Evolutionary conservation across 148 eudicot species (phyloP).

Genomic region (Dysphania ambrosioides): DNA sequence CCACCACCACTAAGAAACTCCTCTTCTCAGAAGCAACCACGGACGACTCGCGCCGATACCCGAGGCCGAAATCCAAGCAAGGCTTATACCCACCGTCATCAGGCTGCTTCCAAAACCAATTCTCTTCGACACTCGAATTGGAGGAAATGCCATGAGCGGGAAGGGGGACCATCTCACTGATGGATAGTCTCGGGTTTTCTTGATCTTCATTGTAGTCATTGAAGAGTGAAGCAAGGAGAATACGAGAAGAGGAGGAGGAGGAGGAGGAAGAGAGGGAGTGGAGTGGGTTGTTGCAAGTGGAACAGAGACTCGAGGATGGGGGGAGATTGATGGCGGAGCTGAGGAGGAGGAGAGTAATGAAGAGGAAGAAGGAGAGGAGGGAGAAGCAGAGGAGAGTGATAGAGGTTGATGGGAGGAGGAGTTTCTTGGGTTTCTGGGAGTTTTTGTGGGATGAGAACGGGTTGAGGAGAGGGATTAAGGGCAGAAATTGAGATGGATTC

Average conservation of each 20-base stretch:
- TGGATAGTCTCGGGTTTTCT: constrained; percentile 25
- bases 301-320: constrained; percentile 9
- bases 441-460: constrained; percentile 46
- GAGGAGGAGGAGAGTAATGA: constrained; percentile 29
- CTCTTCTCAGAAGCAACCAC: constrained; percentile 41
- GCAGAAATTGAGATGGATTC: constrained; percentile 24
- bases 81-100: constrained; percentile 51
- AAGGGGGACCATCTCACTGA: constrained; percentile 52
- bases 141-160: constrained; percentile 38
- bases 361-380: constrained; percentile 31
- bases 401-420: constrained; percentile 22
- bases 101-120: constrained; percentile 64
- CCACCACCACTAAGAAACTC: constrained; percentile 57
- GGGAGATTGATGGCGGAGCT: constrained; percentile 29
- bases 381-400: constrained; percentile 40
- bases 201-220: neutral
- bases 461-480: constrained; percentile 40
- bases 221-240: constrained; percentile 30
- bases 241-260: constrained; percentile 21
- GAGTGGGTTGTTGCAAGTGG: neutral
- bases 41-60: constrained; percentile 46
- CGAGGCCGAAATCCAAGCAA: constrained; percentile 50
- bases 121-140: constrained; percentile 38
- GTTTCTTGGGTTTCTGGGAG: constrained; percentile 31
- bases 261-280: neutral